These are phyloP conservation scores for Trypanosoma lewisi DNA, from an alignment of 208 protist genomes.

Conservation along the genomic window DNA sequence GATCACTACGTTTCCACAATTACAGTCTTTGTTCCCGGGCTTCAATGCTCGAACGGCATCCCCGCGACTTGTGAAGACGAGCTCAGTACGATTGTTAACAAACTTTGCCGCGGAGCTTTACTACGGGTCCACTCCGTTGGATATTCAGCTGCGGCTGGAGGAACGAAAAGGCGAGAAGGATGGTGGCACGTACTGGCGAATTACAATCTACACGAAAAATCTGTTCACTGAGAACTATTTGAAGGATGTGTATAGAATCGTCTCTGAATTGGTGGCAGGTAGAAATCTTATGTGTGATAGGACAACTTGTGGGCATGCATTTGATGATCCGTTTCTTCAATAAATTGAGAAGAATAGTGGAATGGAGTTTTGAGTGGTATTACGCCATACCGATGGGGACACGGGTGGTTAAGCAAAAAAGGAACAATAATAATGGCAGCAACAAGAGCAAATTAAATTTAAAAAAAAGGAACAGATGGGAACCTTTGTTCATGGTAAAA, in stretches of 20 bases:
- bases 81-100: slow-evolving; percentile 24
- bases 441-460: too few relatives aligned
- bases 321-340: slow-evolving; percentile 19
- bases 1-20: slow-evolving; percentile 56
- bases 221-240: slow-evolving; percentile 52
- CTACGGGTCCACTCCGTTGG: slow-evolving; percentile 48
- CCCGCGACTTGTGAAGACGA: slow-evolving; percentile 24
- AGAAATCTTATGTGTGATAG: slow-evolving; percentile 12
- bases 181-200: slow-evolving; percentile 47
- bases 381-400: not conserved
- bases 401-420: too few relatives aligned
- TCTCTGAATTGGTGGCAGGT: not conserved
- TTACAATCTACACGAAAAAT: slow-evolving; percentile 45
- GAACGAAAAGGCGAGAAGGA: slow-evolving; percentile 29
- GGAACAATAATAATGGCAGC: too few relatives aligned
- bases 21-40: slow-evolving; percentile 75
- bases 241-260: slow-evolving; percentile 4
- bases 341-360: not conserved
- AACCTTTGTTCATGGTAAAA: too few relatives aligned
- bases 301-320: slow-evolving; percentile 6
- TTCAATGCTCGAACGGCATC: slow-evolving; percentile 46
- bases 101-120: slow-evolving; percentile 47
- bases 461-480: too few relatives aligned
- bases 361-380: not conserved
- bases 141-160: slow-evolving; percentile 54